Conservation (phyloP, 441 rosid species). For the Erysimum pusillum region DNA sequence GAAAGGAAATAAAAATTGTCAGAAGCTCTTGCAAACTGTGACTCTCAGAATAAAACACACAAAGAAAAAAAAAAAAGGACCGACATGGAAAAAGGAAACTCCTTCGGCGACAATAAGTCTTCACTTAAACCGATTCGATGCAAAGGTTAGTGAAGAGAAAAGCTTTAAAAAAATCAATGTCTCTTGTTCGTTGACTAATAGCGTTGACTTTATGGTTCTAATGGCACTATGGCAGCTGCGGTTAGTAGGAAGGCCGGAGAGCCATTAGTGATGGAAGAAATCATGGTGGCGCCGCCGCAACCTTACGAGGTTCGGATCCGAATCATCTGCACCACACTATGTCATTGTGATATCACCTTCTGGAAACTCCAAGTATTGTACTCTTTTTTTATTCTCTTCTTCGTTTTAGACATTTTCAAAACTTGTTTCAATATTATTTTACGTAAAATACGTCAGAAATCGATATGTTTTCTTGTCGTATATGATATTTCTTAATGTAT, state of each 20-base stretch:
- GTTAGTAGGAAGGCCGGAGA: conserved; percentile 70
- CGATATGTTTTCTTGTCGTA: background rate
- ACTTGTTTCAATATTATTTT: background rate
- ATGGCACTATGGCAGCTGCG: conserved; percentile 75
- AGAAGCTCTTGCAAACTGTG: background rate
- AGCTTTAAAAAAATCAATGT: background rate
- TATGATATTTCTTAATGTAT: background rate
- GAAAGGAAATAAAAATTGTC: too few species aligned
- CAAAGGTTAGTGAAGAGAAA: conserved; percentile 59
- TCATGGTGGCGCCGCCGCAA: conserved; percentile 75
- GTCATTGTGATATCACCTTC: conserved; percentile 78
- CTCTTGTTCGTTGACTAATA: background rate
- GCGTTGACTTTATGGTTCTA: conserved; percentile 16
- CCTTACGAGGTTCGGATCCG: conserved; percentile 76
- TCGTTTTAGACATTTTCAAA: background rate
- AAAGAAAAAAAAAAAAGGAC: background rate
- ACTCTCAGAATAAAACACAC: background rate
- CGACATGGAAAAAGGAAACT: conserved; percentile 52
- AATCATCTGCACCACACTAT: conserved; percentile 78
- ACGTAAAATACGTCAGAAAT: background rate
- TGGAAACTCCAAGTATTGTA: conserved; percentile 71
- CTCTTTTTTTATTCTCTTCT: background rate
- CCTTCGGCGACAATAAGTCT: conserved; percentile 30
- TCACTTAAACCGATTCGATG: conserved; percentile 75
- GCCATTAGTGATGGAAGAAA: conserved; percentile 79